A percentile compares a stretch with the other conserved stretches of the same genome.
These are phyloP conservation scores for Malassezia slooffiae DNA, from an alignment of 1,284 basidiomycete genomes.

Conservation along the genomic window DNA sequence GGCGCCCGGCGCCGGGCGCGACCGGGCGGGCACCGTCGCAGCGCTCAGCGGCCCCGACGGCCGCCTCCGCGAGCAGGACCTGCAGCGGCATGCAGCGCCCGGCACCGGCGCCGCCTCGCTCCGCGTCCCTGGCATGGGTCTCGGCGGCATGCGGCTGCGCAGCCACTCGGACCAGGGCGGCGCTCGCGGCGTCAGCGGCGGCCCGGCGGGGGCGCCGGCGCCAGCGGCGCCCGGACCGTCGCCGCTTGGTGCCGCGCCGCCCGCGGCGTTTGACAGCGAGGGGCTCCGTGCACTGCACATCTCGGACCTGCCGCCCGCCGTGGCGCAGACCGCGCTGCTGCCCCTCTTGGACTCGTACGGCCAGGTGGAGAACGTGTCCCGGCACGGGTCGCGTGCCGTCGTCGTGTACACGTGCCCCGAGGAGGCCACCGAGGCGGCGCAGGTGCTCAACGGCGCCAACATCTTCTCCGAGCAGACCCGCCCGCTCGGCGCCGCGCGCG, in stretches of 20 bases:
- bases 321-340: background rate
- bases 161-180: too few relatives aligned
- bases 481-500: background rate
- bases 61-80: conserved; percentile 32
- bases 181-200: background rate
- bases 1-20: conserved; percentile 16
- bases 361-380: background rate
- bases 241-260: background rate
- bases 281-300: background rate
- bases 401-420: too few relatives aligned
- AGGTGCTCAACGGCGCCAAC: background rate
- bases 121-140: too few relatives aligned
- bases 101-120: background rate
- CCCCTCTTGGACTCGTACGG: background rate
- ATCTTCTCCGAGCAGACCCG: background rate
- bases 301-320: background rate
- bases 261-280: background rate
- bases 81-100: conserved; percentile 18
- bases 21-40: conserved; percentile 40
- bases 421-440: conserved; percentile 1
- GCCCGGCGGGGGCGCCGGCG: background rate
- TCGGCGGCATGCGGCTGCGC: too few relatives aligned
- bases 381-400: too few relatives aligned
- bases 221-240: background rate
- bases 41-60: conserved; percentile 34